Conservation (phyloP, 306 rosid genomes). For the Cucurbita maxima region DNA sequence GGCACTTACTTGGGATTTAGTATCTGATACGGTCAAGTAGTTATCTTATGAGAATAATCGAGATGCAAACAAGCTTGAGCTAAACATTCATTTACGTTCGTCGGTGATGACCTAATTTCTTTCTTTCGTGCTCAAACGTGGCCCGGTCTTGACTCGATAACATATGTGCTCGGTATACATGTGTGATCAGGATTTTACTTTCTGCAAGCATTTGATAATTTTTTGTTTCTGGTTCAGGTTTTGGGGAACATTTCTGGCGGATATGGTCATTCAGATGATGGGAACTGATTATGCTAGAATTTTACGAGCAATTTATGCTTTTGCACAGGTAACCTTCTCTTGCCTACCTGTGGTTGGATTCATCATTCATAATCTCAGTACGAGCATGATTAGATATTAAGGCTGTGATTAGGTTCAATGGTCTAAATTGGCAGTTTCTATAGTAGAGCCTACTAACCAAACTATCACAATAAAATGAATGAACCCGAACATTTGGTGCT, state of each 20-base stretch:
- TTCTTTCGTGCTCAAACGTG: not conserved
- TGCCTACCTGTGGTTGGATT: not conserved
- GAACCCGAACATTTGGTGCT: not conserved
- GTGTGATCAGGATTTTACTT: not conserved
- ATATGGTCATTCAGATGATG: slow-evolving; percentile 86
- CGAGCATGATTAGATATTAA: not conserved
- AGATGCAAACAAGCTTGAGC: not conserved
- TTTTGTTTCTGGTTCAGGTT: slow-evolving; percentile 38
- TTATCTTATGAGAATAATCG: not conserved
- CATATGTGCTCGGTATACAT: not conserved
- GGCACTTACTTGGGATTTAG: too few species aligned
- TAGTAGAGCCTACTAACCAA: not conserved
- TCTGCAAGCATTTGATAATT: not conserved
- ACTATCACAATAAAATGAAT: not conserved
- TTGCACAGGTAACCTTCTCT: slow-evolving; percentile 50
- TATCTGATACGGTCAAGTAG: not conserved
- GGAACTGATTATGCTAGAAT: slow-evolving; percentile 96
- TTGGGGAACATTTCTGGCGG: slow-evolving; percentile 91
- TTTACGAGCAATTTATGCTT: slow-evolving; percentile 77
- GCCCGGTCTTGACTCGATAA: not conserved
- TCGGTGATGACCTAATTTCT: not conserved
- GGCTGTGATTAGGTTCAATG: not conserved
- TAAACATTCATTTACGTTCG: not conserved
- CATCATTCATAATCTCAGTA: not conserved
- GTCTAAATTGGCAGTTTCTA: not conserved